These are phyloP conservation scores for Chlorencoelia australis DNA, from an alignment of 2,329 filamentous ascomycete genomes.

Conservation along the genomic window DNA sequence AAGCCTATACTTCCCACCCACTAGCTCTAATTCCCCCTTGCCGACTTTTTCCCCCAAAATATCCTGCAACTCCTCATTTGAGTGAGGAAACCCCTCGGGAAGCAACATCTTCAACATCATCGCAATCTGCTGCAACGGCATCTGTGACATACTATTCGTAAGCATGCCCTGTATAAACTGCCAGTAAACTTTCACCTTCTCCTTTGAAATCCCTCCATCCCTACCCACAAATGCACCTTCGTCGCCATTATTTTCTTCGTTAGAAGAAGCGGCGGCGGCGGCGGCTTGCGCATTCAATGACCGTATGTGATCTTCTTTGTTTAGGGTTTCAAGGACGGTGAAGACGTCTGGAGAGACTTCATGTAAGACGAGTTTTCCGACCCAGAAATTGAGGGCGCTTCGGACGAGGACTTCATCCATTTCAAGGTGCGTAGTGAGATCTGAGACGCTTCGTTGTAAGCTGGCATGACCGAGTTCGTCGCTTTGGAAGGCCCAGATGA, in stretches of 20 bases:
- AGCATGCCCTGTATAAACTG: constrained; percentile 93
- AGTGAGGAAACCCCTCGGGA: constrained; percentile 79
- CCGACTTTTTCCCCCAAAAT: constrained; percentile 72
- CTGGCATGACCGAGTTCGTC: constrained; percentile 20
- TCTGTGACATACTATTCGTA: constrained; percentile 73
- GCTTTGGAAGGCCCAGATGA: constrained; percentile 72
- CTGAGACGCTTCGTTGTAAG: constrained; percentile 36
- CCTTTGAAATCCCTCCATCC: constrained; percentile 45
- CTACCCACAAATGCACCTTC: constrained; percentile 18
- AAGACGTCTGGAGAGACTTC: constrained; percentile 41
- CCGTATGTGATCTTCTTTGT: constrained; percentile 29
- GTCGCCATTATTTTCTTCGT: no score
- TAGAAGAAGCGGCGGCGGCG: constrained; percentile 5
- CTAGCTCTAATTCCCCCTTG: constrained; percentile 58
- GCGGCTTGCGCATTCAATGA: constrained; percentile 22
- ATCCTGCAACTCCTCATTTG: constrained; percentile 75
- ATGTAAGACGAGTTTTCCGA: constrained; percentile 55
- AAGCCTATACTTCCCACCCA: constrained; percentile 60
- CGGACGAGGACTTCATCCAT: constrained; percentile 67
- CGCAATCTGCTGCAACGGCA: constrained; percentile 70
- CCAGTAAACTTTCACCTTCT: constrained; percentile 67
- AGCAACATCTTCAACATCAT: constrained; percentile 96
- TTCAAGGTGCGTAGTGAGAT: constrained; percentile 45
- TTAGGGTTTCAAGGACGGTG: constrained; percentile 56
- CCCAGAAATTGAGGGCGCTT: constrained; percentile 62